Conservation (phyloP, 2,329 filamentous ascomycete species). For the Xylaria sp. region DNA sequence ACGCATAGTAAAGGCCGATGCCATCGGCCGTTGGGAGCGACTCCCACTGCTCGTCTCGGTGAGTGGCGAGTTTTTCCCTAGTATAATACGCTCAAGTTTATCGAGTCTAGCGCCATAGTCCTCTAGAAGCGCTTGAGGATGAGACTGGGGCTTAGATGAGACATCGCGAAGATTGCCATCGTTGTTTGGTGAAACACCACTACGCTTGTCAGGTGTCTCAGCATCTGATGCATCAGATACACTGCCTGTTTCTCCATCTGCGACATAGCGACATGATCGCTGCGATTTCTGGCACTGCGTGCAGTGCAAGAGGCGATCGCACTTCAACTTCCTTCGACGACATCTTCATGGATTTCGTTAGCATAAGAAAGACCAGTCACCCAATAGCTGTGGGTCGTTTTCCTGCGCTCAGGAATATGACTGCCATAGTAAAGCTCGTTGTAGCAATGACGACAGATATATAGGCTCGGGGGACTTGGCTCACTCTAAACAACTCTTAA, state of each 20-base stretch:
- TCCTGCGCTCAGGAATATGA: not conserved
- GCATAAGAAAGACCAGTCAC: not conserved
- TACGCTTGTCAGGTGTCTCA: constrained; percentile 45
- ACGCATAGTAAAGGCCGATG: constrained; percentile 58
- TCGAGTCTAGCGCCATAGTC: constrained; percentile 63
- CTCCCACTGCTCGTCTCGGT: constrained; percentile 40
- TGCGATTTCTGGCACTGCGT: constrained; percentile 68
- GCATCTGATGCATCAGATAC: constrained; percentile 61
- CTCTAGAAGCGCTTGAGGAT: constrained; percentile 52
- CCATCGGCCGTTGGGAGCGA: constrained; percentile 46
- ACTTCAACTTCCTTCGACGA: constrained; percentile 65
- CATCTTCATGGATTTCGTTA: constrained; percentile 46
- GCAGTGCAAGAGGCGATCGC: constrained; percentile 66
- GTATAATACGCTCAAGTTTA: constrained; percentile 62
- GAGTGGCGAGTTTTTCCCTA: constrained; percentile 53
- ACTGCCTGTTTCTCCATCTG: constrained; percentile 59
- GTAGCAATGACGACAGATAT: not conserved
- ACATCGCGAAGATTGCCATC: constrained; percentile 15
- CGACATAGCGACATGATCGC: constrained; percentile 63
- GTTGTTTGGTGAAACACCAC: constrained; percentile 24
- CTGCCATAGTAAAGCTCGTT: not conserved
- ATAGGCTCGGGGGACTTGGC: constrained; percentile 15
- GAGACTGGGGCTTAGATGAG: constrained; percentile 39
- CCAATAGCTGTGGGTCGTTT: not conserved
- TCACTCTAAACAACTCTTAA: constrained; percentile 46